These are phyloP conservation scores for Trichoderma parareesei DNA, from an alignment of 495 filamentous ascomycete species.

Conservation along the genomic window DNA sequence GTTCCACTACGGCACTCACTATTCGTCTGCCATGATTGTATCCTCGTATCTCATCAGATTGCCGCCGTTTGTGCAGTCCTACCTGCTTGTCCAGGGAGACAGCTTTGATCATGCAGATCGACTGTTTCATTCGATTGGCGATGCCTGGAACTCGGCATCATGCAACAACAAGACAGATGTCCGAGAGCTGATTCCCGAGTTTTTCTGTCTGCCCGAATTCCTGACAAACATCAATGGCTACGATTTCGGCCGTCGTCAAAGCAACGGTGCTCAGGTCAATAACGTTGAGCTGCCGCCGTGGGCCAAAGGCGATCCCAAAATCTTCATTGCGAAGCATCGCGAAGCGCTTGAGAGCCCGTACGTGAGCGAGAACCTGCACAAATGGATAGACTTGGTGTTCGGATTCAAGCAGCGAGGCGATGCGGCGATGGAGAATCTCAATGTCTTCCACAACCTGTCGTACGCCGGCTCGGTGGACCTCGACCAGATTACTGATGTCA, in stretches of 20 bases:
- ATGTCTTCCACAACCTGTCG: constrained; percentile 92
- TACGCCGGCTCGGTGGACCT: constrained; percentile 92
- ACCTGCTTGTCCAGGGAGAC: constrained; percentile 94
- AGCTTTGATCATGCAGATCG: constrained; percentile 93
- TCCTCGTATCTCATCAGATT: constrained; percentile 91
- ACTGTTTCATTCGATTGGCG: constrained; percentile 87
- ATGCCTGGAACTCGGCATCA: constrained; percentile 86
- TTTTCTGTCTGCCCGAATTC: constrained; percentile 94
- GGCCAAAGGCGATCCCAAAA: constrained; percentile 94
- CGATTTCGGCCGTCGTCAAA: constrained; percentile 84
- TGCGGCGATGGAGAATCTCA: constrained; percentile 80
- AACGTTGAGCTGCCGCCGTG: constrained; percentile 83
- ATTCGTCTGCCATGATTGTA: constrained; percentile 98
- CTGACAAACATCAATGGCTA: constrained; percentile 84
- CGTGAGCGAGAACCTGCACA: constrained; percentile 81
- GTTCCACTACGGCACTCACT: constrained; percentile 97
- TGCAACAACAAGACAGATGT: constrained; percentile 88
- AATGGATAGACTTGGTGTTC: constrained; percentile 96
- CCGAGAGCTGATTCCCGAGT: constrained; percentile 88
- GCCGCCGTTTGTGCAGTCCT: constrained; percentile 93
- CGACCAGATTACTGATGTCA: constrained; percentile 80
- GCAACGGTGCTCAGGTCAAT: constrained; percentile 67
- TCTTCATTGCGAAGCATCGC: constrained; percentile 89
- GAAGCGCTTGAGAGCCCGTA: constrained; percentile 92
- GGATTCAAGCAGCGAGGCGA: constrained; percentile 93